phyloP scores from a whole-genome alignment of 352 stramenopile species.

The Pythium sukuiense region DNA sequence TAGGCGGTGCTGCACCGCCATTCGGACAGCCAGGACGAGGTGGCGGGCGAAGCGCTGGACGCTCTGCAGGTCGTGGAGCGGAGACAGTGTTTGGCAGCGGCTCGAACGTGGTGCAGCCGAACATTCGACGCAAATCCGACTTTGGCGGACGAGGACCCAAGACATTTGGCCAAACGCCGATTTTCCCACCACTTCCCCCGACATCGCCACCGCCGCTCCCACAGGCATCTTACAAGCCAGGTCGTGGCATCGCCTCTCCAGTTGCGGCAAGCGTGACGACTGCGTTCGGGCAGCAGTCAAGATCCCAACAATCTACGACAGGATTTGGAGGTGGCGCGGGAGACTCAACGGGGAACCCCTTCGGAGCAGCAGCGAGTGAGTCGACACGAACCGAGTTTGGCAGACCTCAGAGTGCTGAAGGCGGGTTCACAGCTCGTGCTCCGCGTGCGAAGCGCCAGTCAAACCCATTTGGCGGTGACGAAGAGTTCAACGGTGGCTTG shows the following conservation, averaged over 20 bases:
- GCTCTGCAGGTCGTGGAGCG: background rate
- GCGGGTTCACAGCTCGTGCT: background rate
- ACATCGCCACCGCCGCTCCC: constrained; percentile 16
- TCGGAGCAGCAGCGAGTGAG: constrained; percentile 1
- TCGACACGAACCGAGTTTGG: constrained; percentile 18
- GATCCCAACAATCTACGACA: background rate
- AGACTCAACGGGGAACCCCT: constrained; percentile 10
- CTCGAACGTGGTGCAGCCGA: constrained; percentile 13
- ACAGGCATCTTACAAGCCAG: constrained; percentile 11
- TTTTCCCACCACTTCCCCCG: constrained; percentile 21
- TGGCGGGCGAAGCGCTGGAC: background rate
- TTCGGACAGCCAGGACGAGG: constrained; percentile 22
- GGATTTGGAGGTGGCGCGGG: background rate
- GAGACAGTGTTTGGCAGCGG: constrained; percentile 18
- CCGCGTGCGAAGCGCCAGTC: constrained; percentile 16
- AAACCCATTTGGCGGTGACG: constrained; percentile 10
- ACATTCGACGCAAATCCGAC: constrained; percentile 25
- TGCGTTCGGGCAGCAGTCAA: constrained; percentile 17
- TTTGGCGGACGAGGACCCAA: constrained; percentile 19
- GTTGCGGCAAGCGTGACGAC: constrained; percentile 3
- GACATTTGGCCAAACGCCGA: constrained; percentile 19
- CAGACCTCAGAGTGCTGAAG: background rate
- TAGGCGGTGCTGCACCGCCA: background rate
- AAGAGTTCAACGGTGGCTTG: constrained; percentile 6
- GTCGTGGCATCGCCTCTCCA: constrained; percentile 17